phyloP scores from a whole-genome alignment of 768 basidiomycete genomes.

The Saitozyma sp. region DNA sequence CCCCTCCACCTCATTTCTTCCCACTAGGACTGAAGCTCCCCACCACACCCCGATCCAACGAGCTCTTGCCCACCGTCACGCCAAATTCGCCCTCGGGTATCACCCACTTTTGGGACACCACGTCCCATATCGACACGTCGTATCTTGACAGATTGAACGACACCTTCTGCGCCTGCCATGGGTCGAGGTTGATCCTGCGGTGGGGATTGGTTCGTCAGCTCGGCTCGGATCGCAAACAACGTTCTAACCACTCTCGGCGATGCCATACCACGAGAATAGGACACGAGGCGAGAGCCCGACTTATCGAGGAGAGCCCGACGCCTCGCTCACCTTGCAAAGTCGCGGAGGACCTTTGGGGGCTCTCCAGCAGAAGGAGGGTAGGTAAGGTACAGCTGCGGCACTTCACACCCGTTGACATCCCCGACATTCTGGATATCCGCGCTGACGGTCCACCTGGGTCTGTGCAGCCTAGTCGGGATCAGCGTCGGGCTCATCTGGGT shows the following conservation, averaged over 20 bases:
- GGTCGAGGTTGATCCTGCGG: conserved; percentile 42
- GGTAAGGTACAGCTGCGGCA: conserved; percentile 49
- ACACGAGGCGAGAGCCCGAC: too few species aligned
- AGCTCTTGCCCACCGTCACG: conserved; percentile 37
- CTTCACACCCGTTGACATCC: conserved; percentile 44
- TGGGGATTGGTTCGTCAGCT: neutral
- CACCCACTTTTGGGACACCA: conserved; percentile 41
- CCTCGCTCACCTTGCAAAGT: conserved; percentile 30
- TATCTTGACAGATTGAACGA: conserved; percentile 43
- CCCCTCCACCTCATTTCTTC: neutral
- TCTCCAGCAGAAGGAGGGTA: conserved; percentile 38
- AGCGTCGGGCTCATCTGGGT: too few species aligned
- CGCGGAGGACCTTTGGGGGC: conserved; percentile 44
- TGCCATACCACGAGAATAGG: too few species aligned
- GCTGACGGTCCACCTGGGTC: conserved; percentile 37
- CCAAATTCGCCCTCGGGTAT: conserved; percentile 42
- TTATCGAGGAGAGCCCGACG: neutral
- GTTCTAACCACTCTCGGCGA: neutral
- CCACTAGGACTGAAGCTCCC: conserved; percentile 17
- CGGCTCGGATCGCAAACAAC: neutral
- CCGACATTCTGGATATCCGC: conserved; percentile 48
- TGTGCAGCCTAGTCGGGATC: conserved; percentile 23
- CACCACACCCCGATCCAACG: conserved; percentile 28
- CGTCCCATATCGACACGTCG: conserved; percentile 51
- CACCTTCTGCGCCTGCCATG: conserved; percentile 32